Base-by-base conservation (phyloP, 805 yeast genomes). In the Grigorovia transvaalensis region DNA sequence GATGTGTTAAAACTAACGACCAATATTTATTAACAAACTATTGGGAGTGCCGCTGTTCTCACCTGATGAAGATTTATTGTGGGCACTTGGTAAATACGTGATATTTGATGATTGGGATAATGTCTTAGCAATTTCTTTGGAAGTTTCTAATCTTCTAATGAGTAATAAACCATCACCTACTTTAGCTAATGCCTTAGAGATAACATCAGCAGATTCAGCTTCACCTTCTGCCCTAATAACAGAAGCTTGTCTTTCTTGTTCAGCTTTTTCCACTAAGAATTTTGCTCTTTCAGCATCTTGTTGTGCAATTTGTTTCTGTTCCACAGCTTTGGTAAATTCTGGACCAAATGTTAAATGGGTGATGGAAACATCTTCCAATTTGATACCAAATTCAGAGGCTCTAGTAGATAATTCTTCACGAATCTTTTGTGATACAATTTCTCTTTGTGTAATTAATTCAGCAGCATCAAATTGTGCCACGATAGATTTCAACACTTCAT, bases 161-260 rank as follows among this genome's bases (percentile, higher is more conserved):
- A 87, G 78, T 65, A 93, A 76, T 60, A 93, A 76, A 59, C 98
- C 98, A 65, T 93, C 98, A 68, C 99, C 99, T 23, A 95, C 89
- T 74, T 89, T 90, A 51, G 84, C 80, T 58, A 93, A 78, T 4
- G 98, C 97, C 70, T 83, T 87, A 40, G 96, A 88, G 56, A 93
- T 93, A 55, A 82, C 82, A 54, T 93, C 98, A 3, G 99, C 99
- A 53, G 96, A 88, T 70, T 93, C 98, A 49, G 99, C 99, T 73
- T 93, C 99, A 72, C 98, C 99, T 72, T 93, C 99, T 30, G 99
- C 99, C 63, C 98, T 82, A 59, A 93, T 90, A 62, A 93, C 88
- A 47, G 87, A 75, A 1, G 98, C 99, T 69, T 85, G 90, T 67
- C 96, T 81, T 70, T 91, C 98, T 73, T 93, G 99, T 70, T 93